phyloP scores from a whole-genome alignment of 2,329 filamentous ascomycete genomes.

The Venturiaceae sp. region DNA sequence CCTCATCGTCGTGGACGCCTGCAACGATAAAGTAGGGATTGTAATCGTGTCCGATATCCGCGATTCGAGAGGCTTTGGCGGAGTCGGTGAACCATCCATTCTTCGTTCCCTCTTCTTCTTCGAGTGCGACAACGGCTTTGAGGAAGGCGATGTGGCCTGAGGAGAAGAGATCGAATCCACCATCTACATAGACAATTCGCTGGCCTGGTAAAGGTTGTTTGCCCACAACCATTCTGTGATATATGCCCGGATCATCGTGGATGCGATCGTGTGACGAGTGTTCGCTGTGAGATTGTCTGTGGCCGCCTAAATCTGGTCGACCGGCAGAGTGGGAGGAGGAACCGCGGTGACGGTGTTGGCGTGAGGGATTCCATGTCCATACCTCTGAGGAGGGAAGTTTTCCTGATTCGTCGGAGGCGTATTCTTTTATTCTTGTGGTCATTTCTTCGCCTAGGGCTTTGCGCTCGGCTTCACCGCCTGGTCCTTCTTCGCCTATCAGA shows the following conservation, averaged over 20 bases:
- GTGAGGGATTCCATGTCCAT: conserved; percentile 66
- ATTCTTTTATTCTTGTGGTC: conserved; percentile 68
- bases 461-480: conserved; percentile 59
- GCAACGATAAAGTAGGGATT: conserved; percentile 79
- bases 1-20: conserved; percentile 86
- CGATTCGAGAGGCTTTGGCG: conserved; percentile 51
- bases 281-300: neutral
- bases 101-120: conserved; percentile 57
- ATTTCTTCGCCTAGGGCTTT: conserved; percentile 56
- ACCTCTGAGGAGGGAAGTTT: conserved; percentile 70
- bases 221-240: conserved; percentile 60
- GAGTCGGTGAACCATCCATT: conserved; percentile 67
- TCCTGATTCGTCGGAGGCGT: conserved; percentile 79
- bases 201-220: conserved; percentile 66
- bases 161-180: conserved; percentile 93
- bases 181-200: conserved; percentile 87
- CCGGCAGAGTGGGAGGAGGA: neutral
- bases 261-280: neutral
- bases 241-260: conserved; percentile 26
- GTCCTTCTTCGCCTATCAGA: conserved; percentile 63
- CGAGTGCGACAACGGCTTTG: conserved; percentile 61
- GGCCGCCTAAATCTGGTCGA: neutral
- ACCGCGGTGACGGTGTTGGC: conserved; percentile 26
- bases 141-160: conserved; percentile 96
- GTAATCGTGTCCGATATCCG: conserved; percentile 61